These are phyloP conservation scores for Quercus agrifolia DNA, from an alignment of 306 rosid genomes.

Conservation along the genomic window DNA sequence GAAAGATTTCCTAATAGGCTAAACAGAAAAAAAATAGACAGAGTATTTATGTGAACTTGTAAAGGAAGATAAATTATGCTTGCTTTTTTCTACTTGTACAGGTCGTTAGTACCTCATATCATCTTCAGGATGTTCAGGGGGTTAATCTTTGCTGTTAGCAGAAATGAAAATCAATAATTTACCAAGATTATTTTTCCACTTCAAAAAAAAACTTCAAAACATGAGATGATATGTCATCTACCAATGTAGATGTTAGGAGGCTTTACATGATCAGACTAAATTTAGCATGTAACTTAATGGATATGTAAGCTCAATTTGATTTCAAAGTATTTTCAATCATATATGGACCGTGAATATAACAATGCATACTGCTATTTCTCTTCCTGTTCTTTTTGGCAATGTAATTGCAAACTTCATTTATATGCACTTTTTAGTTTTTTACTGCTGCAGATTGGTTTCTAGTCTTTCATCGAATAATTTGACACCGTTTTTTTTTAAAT, in stretches of 20 bases:
- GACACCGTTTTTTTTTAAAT: conserved; percentile 24
- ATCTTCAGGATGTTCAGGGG: conserved; percentile 13
- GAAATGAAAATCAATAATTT: not conserved
- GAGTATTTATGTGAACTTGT: not conserved
- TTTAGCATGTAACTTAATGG: not conserved
- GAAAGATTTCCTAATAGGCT: conserved; percentile 2
- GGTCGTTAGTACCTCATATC: not conserved
- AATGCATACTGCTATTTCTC: not conserved
- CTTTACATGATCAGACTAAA: conserved; percentile 3
- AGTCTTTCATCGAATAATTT: conserved; percentile 5
- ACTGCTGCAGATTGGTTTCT: not conserved
- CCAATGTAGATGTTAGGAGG: not conserved
- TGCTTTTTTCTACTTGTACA: not conserved
- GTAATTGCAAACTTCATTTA: not conserved
- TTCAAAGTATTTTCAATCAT: not conserved
- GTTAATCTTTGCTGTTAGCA: not conserved
- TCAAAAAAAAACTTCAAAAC: not conserved
- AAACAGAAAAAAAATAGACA: not conserved
- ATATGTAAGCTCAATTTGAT: not conserved
- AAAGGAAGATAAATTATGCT: not conserved
- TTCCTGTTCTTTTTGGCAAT: not conserved
- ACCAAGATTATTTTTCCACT: not conserved
- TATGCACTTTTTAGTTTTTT: not conserved
- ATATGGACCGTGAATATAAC: not conserved
- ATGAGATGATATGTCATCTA: not conserved